Evolutionary conservation across 2,329 filamentous ascomycete genomes (phyloP).

Genomic region (Trichoderma cornu-damae): DNA sequence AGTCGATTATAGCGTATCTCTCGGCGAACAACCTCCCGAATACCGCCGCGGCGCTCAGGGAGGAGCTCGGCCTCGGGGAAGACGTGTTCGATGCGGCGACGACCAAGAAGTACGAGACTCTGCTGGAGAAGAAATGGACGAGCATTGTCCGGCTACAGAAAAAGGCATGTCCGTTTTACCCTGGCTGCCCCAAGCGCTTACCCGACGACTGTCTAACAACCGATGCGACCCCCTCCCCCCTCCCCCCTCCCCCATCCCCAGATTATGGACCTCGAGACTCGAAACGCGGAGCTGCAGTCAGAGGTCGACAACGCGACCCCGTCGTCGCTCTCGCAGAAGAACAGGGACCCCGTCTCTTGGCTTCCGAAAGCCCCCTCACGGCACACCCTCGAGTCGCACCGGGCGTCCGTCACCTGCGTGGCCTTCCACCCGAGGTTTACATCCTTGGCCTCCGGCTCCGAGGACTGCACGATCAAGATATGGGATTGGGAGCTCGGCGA

Average conservation of each 20-base stretch:
- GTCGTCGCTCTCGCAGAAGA: constrained; percentile 67
- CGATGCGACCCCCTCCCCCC: constrained; percentile 14
- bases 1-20: constrained; percentile 88
- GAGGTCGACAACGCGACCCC: constrained; percentile 81
- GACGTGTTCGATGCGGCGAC: constrained; percentile 70
- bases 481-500: constrained; percentile 97
- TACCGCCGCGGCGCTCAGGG: constrained; percentile 65
- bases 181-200: constrained; percentile 17
- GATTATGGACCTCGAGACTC: constrained; percentile 90
- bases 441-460: constrained; percentile 84
- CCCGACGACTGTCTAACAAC: constrained; percentile 18
- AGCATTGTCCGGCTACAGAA: constrained; percentile 91
- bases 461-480: constrained; percentile 91
- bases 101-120: constrained; percentile 86
- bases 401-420: constrained; percentile 74
- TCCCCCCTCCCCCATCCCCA: no score
- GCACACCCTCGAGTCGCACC: constrained; percentile 78
- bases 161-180: constrained; percentile 52
- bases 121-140: constrained; percentile 98
- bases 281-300: constrained; percentile 64
- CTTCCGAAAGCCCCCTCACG: constrained; percentile 75
- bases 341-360: constrained; percentile 81
- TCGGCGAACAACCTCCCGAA: constrained; percentile 65
- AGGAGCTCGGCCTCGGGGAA: constrained; percentile 69
- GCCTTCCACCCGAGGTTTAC: constrained; percentile 95